Percentiles rank a stretch among this genome's conserved stretches.
Evolutionary conservation across 1,139 yeast species (phyloP).

Genomic region (Lodderomyces metapsilosis): DNA sequence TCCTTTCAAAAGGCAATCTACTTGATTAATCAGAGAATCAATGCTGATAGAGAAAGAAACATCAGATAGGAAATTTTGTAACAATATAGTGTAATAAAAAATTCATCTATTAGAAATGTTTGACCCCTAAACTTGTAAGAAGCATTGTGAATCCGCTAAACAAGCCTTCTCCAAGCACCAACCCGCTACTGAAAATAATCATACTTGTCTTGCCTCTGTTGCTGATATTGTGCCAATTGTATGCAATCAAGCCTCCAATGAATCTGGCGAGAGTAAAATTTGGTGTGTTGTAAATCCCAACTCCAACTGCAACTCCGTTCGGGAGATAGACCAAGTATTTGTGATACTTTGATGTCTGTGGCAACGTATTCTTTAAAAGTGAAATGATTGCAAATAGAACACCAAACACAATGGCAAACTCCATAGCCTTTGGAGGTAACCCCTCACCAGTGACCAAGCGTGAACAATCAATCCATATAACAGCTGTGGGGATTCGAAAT

Average conservation of each 20-base stretch:
- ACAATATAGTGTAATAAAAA: slow-evolving; percentile 1
- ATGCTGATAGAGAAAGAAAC: slow-evolving; percentile 56
- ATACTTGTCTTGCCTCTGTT: slow-evolving; percentile 50
- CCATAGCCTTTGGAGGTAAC: slow-evolving; percentile 73
- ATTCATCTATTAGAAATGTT: slow-evolving; percentile 37
- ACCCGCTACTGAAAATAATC: slow-evolving; percentile 88
- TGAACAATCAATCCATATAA: slow-evolving; percentile 96
- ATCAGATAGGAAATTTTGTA: slow-evolving; percentile 9
- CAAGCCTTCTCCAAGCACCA: slow-evolving; percentile 91
- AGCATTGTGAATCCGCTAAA: slow-evolving; percentile 80
- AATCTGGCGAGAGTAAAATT: slow-evolving; percentile 92
- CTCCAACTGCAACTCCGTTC: slow-evolving; percentile 95
- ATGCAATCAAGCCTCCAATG: slow-evolving; percentile 79
- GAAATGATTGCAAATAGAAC: slow-evolving; percentile 69
- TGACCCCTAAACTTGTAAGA: slow-evolving; percentile 60
- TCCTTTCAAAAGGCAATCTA: slow-evolving; percentile 77
- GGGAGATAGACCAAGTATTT: slow-evolving; percentile 64
- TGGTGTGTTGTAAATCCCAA: slow-evolving; percentile 92
- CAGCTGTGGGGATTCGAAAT: slow-evolving; percentile 90
- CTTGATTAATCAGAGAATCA: slow-evolving; percentile 75
- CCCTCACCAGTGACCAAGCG: slow-evolving; percentile 90
- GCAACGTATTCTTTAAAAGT: slow-evolving; percentile 54
- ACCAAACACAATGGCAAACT: slow-evolving; percentile 66
- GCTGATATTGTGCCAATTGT: slow-evolving; percentile 48
- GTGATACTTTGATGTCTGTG: slow-evolving; percentile 36